Percentiles rank a stretch among this genome's conserved stretches.
Conservation (phyloP, 148 eudicot genomes). For the Polygonum maritimum region DNA sequence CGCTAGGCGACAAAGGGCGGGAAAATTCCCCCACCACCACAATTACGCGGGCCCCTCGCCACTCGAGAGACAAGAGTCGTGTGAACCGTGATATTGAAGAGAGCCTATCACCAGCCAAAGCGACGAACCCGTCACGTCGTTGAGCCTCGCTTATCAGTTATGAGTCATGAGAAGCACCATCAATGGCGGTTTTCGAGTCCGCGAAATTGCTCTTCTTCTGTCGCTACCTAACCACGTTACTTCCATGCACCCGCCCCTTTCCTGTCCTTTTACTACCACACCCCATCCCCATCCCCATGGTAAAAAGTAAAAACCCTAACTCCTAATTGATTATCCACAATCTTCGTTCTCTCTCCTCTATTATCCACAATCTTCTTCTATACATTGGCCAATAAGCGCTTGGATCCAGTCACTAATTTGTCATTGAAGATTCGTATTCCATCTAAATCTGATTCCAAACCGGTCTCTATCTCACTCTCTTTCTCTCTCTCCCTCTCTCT, state of each 20-base stretch:
- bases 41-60: neutral
- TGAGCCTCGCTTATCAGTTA: neutral
- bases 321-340: neutral
- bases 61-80: neutral
- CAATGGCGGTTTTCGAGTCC: neutral
- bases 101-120: constrained; percentile 7
- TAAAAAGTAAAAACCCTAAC: neutral
- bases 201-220: neutral
- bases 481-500: neutral
- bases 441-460: neutral
- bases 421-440: neutral
- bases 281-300: neutral
- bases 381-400: neutral
- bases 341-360: neutral
- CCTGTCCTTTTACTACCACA: neutral
- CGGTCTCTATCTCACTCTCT: neutral
- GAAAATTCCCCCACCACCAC: neutral
- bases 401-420: neutral
- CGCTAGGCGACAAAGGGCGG: neutral
- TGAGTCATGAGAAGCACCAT: neutral
- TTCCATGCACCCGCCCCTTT: constrained; percentile 7
- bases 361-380: neutral
- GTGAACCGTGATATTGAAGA: constrained; percentile 1
- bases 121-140: neutral
- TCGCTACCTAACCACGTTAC: constrained; percentile 4